Percentiles rank a stretch among this genome's conserved stretches.
phyloP scores from a whole-genome alignment of 371 early-diverging fungal genomes.

The Saksenaea vasiformis region DNA sequence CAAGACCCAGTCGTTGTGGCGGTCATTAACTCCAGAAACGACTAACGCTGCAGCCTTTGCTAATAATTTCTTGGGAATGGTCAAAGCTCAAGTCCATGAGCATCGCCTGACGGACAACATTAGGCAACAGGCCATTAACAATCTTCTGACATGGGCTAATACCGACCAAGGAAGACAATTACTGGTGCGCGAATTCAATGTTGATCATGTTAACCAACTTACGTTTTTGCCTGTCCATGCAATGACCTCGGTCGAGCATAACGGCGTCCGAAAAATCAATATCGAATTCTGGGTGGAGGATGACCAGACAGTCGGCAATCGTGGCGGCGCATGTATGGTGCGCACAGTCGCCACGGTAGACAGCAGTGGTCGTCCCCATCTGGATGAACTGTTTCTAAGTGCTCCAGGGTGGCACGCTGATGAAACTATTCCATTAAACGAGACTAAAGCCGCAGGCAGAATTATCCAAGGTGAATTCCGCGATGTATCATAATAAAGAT shows the following conservation, averaged over 20 bases:
- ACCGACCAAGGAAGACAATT: constrained; percentile 25
- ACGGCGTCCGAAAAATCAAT: constrained; percentile 14
- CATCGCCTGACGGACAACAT: constrained; percentile 34
- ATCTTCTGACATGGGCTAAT: constrained; percentile 24
- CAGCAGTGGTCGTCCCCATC: neutral
- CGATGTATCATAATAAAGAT: constrained; percentile 9
- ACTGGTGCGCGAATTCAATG: constrained; percentile 23
- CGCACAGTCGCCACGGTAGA: constrained; percentile 25
- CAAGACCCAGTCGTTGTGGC: constrained; percentile 33
- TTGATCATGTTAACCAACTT: constrained; percentile 31
- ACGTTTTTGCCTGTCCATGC: constrained; percentile 24
- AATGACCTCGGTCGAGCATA: neutral
- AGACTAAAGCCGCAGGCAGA: neutral
- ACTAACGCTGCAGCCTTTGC: neutral
- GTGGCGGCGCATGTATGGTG: constrained; percentile 35
- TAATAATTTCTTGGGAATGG: neutral
- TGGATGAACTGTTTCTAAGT: constrained; percentile 11
- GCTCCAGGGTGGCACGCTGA: constrained; percentile 22
- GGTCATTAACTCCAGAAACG: constrained; percentile 15
- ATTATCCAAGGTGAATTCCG: constrained; percentile 24
- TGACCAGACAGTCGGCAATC: constrained; percentile 17
- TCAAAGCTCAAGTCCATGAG: constrained; percentile 24
- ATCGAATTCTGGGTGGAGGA: constrained; percentile 38
- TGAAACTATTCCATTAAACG: constrained; percentile 10
- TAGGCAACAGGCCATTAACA: constrained; percentile 30